phyloP scores from a whole-genome alignment of 345 rosid genomes.

The Theobroma cacao region DNA sequence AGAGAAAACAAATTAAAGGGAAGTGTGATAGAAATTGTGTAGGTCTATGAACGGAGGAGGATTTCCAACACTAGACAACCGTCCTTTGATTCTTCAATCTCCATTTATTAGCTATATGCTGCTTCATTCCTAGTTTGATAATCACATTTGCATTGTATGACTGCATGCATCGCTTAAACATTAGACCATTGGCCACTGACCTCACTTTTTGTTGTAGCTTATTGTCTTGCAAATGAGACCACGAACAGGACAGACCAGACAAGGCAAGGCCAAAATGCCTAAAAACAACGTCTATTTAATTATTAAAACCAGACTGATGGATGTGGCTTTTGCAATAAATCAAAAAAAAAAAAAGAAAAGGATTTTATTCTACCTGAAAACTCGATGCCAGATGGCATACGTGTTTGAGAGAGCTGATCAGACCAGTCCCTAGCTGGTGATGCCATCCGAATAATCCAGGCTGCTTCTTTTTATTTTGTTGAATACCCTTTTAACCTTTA shows the following conservation, averaged over 20 bases:
- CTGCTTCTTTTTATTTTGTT: neutral
- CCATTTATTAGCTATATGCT: neutral
- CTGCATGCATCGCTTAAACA: neutral
- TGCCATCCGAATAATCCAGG: constrained; percentile 8
- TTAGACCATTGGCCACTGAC: neutral
- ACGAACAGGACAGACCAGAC: neutral
- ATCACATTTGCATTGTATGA: neutral
- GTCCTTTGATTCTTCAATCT: neutral
- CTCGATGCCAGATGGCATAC: neutral
- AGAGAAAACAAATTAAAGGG: neutral
- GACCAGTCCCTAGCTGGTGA: neutral
- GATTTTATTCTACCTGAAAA: neutral
- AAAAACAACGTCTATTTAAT: neutral
- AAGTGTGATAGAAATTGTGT: neutral
- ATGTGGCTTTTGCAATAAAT: too few relatives aligned
- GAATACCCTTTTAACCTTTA: constrained; percentile 9
- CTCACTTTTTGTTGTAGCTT: neutral
- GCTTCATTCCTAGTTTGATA: neutral
- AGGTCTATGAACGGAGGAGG: neutral
- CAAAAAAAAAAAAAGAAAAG: too few relatives aligned
- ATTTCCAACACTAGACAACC: neutral
- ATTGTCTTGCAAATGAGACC: neutral
- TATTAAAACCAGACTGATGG: neutral
- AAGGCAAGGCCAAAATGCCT: neutral
- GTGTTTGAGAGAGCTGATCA: neutral